Conservation (phyloP, 305 asterid species). For the Fraxinus floribunda region DNA sequence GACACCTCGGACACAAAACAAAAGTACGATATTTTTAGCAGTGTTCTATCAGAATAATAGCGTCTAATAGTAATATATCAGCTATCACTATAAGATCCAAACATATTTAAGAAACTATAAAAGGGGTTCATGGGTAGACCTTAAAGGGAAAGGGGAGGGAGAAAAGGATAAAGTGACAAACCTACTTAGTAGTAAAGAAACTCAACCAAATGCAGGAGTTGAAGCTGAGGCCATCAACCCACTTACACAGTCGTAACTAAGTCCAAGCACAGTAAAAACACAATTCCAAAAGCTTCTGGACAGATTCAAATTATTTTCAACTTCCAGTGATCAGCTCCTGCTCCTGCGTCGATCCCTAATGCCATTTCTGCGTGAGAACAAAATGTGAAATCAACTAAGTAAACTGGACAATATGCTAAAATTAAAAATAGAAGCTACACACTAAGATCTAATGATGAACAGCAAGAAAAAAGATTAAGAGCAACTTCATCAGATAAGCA, state of each 20-base stretch:
- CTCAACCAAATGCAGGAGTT: constrained; percentile 80
- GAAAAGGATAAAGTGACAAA: constrained; percentile 40
- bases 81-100: constrained; percentile 37
- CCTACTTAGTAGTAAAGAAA: constrained; percentile 58
- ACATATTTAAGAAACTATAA: constrained; percentile 26
- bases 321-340: constrained; percentile 65
- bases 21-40: constrained; percentile 63
- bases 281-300: constrained; percentile 41
- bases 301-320: constrained; percentile 22
- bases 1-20: constrained; percentile 89
- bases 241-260: constrained; percentile 65
- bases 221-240: constrained; percentile 67
- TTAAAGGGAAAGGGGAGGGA: constrained; percentile 19
- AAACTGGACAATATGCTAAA: not conserved
- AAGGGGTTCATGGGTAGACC: constrained; percentile 25
- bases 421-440: not conserved
- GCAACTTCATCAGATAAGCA: not conserved
- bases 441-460: not conserved
- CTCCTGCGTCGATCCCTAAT: constrained; percentile 82
- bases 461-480: not conserved
- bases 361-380: constrained; percentile 67
- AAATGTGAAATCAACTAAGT: not conserved
- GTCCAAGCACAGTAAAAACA: constrained; percentile 64
- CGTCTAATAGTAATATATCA: constrained; percentile 35
- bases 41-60: constrained; percentile 20